phyloP scores from a whole-genome alignment of 441 rosid species.

The Pelargonium myrrhifolium region DNA sequence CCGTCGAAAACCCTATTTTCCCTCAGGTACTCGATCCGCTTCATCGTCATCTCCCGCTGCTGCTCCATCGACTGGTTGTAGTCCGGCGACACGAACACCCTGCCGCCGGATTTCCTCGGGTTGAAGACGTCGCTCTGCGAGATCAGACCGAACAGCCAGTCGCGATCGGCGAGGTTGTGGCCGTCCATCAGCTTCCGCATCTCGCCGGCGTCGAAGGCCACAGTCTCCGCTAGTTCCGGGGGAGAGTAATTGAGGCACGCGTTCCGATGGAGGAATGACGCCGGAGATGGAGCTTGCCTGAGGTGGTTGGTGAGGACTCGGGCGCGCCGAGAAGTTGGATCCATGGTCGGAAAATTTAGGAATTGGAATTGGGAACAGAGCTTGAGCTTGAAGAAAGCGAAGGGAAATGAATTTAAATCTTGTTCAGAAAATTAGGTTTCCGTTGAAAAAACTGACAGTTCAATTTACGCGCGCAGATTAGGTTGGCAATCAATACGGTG shows the following conservation, averaged over 20 bases:
- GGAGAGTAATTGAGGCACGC: constrained; percentile 49
- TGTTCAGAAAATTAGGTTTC: too few species aligned
- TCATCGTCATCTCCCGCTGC: constrained; percentile 74
- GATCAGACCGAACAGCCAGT: constrained; percentile 62
- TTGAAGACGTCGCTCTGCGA: constrained; percentile 61
- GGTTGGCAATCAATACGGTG: too few species aligned
- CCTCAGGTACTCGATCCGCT: constrained; percentile 41
- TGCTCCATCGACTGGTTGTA: constrained; percentile 82
- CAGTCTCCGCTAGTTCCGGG: constrained; percentile 52
- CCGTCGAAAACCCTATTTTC: constrained; percentile 58
- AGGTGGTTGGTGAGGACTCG: background rate
- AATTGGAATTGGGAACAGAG: background rate
- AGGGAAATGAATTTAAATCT: too few species aligned
- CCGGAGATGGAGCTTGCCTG: background rate
- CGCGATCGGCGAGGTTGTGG: constrained; percentile 55
- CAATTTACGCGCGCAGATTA: too few species aligned
- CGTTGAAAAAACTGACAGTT: too few species aligned
- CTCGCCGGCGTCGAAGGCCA: constrained; percentile 40
- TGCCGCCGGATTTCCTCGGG: constrained; percentile 51
- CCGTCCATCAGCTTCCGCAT: constrained; percentile 64
- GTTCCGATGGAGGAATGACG: too few species aligned
- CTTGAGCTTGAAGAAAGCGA: background rate
- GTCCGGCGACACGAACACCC: constrained; percentile 58
- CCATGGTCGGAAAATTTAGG: background rate
- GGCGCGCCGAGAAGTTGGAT: background rate